phyloP scores from a whole-genome alignment of 352 stramenopile species.

The Phytophthora syringae region DNA sequence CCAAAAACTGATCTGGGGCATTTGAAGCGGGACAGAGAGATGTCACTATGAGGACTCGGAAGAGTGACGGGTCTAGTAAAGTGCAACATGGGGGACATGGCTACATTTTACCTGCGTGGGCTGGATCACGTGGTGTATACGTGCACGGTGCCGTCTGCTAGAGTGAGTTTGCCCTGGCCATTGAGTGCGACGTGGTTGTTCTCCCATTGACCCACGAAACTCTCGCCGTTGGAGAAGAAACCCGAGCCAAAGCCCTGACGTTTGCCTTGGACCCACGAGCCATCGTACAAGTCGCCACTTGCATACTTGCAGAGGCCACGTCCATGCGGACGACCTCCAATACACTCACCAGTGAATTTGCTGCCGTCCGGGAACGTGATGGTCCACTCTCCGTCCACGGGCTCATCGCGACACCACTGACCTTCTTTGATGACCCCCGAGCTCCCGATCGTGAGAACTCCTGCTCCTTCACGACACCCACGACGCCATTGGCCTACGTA shows the following conservation, averaged over 20 bases:
- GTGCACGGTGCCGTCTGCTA: conserved; percentile 77
- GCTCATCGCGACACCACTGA: conserved; percentile 58
- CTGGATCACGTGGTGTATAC: conserved; percentile 56
- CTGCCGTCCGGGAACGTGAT: conserved; percentile 79
- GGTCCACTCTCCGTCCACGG: conserved; percentile 75
- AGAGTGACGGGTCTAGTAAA: neutral
- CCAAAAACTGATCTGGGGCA: conserved; percentile 5
- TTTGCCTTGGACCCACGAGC: conserved; percentile 83
- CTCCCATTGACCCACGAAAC: conserved; percentile 79
- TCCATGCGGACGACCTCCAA: conserved; percentile 68
- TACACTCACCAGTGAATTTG: conserved; percentile 76
- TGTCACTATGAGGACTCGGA: neutral
- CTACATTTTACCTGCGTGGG: neutral
- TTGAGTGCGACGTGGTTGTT: conserved; percentile 86
- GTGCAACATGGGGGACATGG: neutral
- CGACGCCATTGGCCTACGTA: conserved; percentile 78
- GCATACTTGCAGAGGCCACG: conserved; percentile 83
- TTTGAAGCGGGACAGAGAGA: neutral
- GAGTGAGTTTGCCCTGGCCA: conserved; percentile 68
- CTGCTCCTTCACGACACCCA: conserved; percentile 58
- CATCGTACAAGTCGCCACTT: conserved; percentile 86
- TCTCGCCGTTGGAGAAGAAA: conserved; percentile 77
- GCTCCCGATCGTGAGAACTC: conserved; percentile 47
- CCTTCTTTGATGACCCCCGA: conserved; percentile 76
- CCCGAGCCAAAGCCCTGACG: conserved; percentile 72